Conservation (phyloP, 2,329 filamentous ascomycete genomes). For the Calonectria pauciramosa region DNA sequence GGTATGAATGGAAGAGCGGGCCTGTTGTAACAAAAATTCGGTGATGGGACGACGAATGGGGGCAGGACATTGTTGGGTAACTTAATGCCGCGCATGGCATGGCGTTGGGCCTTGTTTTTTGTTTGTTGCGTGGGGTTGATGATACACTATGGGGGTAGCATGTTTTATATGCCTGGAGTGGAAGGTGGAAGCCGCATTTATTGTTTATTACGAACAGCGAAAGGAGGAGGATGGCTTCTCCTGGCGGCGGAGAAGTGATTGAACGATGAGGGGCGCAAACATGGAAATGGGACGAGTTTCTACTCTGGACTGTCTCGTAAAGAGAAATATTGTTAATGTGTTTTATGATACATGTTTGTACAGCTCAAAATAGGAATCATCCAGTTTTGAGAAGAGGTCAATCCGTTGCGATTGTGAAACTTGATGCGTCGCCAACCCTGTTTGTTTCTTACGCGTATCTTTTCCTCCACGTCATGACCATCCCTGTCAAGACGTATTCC, state of each 20-base stretch:
- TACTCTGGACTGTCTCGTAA: background rate
- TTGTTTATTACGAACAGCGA: conserved; percentile 29
- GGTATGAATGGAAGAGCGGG: background rate
- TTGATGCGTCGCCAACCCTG: background rate
- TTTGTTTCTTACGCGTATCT: background rate
- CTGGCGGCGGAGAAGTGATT: conserved; percentile 31
- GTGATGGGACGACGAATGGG: conserved; percentile 32
- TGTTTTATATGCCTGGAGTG: conserved; percentile 17
- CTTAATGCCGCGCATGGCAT: conserved; percentile 37
- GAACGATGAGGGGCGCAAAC: conserved; percentile 44
- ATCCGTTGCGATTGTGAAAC: background rate
- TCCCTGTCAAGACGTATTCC: background rate
- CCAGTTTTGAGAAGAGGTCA: background rate
- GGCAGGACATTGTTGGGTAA: conserved; percentile 39
- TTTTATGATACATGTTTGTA: conserved; percentile 9
- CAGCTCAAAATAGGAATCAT: background rate
- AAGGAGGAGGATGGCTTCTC: conserved; percentile 21
- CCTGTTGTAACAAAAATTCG: conserved; percentile 23
- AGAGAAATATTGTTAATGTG: background rate
- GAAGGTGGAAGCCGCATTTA: conserved; percentile 16
- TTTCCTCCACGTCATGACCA: background rate
- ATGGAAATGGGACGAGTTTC: conserved; percentile 35
- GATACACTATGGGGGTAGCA: conserved; percentile 21
- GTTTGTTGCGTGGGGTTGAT: conserved; percentile 36
- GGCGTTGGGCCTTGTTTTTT: conserved; percentile 43